A percentile compares a stretch with the other conserved stretches of the same genome.
Conservation (phyloP, 345 rosid species). For the Orychophragmus violaceus region DNA sequence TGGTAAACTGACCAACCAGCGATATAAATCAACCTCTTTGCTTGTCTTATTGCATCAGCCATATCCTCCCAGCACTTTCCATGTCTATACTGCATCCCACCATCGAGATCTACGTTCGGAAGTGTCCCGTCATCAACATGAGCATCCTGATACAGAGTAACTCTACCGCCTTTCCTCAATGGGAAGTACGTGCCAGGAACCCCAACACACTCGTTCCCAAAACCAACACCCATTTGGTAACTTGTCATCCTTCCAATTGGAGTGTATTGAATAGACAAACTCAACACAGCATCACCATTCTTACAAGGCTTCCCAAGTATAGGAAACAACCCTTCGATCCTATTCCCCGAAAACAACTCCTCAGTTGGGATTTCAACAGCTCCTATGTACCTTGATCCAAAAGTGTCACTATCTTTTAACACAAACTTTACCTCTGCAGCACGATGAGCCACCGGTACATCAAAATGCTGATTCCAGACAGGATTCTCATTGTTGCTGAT, state of each 20-base stretch:
- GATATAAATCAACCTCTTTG: conserved; percentile 70
- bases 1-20: conserved; percentile 85
- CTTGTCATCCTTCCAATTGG: conserved; percentile 45
- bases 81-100: conserved; percentile 41
- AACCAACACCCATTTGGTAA: conserved; percentile 56
- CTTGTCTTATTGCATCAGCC: conserved; percentile 63
- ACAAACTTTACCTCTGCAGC: conserved; percentile 68
- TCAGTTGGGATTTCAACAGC: conserved; percentile 65
- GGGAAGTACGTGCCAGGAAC: conserved; percentile 86
- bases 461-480: conserved; percentile 75
- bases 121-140: conserved; percentile 58
- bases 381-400: conserved; percentile 79
- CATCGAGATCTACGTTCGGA: conserved; percentile 54
- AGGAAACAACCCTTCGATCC: conserved; percentile 64
- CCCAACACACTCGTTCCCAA: conserved; percentile 49
- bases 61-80: conserved; percentile 74
- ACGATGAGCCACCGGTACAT: conserved; percentile 66
- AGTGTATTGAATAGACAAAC: conserved; percentile 56
- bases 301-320: conserved; percentile 72
- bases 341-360: conserved; percentile 38
- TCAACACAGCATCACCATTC: conserved; percentile 59
- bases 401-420: conserved; percentile 64
- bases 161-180: conserved; percentile 66
- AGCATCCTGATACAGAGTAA: conserved; percentile 88
- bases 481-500: conserved; percentile 68